Conservation (phyloP, 352 stramenopile genomes). For the Pythium angustatum region DNA sequence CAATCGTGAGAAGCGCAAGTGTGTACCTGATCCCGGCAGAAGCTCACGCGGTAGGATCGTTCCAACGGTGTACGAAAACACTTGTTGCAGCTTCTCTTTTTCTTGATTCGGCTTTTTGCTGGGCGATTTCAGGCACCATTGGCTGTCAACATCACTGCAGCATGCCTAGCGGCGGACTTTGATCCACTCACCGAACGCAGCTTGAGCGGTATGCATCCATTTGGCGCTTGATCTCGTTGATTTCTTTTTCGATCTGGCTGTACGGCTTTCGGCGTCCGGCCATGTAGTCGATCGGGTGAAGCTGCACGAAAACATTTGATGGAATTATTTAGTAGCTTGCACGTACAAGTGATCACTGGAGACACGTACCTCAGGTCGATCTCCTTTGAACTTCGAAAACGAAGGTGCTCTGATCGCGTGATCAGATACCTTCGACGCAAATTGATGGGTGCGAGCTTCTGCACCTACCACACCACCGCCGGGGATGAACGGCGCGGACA, state of each 20-base stretch:
- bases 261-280: conserved; percentile 57
- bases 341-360: not conserved
- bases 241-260: conserved; percentile 76
- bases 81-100: conserved; percentile 83
- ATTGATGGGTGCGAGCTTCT: conserved; percentile 52
- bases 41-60: conserved; percentile 72
- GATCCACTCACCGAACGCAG: conserved; percentile 43
- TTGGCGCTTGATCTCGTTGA: conserved; percentile 67
- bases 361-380: conserved; percentile 35
- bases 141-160: not conserved
- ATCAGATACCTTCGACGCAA: conserved; percentile 58
- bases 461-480: conserved; percentile 39
- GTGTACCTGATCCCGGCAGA: conserved; percentile 62
- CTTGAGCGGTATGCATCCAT: conserved; percentile 64
- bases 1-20: not conserved
- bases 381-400: conserved; percentile 32
- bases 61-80: conserved; percentile 68
- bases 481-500: conserved; percentile 61
- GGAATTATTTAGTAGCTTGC: not conserved
- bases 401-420: conserved; percentile 55
- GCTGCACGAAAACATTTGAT: conserved; percentile 21
- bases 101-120: conserved; percentile 63
- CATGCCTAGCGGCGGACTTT: not conserved
- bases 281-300: conserved; percentile 65
- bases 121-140: not conserved